Percentiles rank a stretch among this genome's conserved stretches.
phyloP scores from a whole-genome alignment of 2,329 filamentous ascomycete species.

The Calonectria hawksworthii region DNA sequence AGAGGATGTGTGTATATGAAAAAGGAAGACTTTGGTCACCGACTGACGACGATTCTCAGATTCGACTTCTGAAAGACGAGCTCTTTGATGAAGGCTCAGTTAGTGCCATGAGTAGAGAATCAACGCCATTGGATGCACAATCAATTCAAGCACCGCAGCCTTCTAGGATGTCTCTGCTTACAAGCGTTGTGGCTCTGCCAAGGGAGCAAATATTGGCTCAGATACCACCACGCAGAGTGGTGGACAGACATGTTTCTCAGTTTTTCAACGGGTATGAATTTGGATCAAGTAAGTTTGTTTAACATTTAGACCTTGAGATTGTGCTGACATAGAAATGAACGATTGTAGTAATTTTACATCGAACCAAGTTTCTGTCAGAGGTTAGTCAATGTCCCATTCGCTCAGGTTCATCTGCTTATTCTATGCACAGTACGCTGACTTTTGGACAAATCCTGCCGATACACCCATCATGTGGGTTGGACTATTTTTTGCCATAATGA shows the following conservation, averaged over 20 bases:
- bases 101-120: not conserved
- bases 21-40: too few species aligned
- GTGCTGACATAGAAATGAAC: not conserved
- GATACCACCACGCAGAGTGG: slow-evolving; percentile 31
- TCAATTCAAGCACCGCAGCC: not conserved
- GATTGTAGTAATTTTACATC: slow-evolving; percentile 17
- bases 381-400: not conserved
- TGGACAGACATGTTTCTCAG: slow-evolving; percentile 36
- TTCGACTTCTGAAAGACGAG: slow-evolving; percentile 20
- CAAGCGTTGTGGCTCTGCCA: not conserved
- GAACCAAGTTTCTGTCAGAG: slow-evolving; percentile 17
- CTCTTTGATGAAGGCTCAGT: slow-evolving; percentile 1
- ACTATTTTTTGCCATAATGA: slow-evolving; percentile 15
- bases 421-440: slow-evolving; percentile 11
- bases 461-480: slow-evolving; percentile 23
- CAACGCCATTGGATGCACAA: not conserved
- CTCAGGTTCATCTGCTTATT: not conserved
- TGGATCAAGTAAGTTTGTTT: slow-evolving; percentile 13
- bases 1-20: slow-evolving; percentile 14
- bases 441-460: slow-evolving; percentile 12
- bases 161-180: slow-evolving; percentile 4
- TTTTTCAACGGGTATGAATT: slow-evolving; percentile 39
- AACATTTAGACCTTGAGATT: too few species aligned
- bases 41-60: not conserved
- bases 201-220: slow-evolving; percentile 30